Conservation (phyloP, 2,329 filamentous ascomycete genomes). For the Phaeosphaeriaceae sp. region DNA sequence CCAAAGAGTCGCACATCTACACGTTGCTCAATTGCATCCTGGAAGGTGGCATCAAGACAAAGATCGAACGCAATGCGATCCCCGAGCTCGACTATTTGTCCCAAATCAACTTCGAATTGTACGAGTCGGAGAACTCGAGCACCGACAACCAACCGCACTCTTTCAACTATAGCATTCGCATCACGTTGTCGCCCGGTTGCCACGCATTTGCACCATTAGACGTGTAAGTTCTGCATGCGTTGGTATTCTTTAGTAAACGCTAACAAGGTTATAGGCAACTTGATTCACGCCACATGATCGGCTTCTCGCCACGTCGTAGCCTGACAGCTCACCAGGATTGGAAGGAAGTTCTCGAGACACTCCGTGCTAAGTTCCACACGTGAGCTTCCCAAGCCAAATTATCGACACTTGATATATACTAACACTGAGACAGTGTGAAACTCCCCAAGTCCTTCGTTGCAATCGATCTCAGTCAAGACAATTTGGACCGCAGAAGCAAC, state of each 20-base stretch:
- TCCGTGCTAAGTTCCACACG: conserved; percentile 95
- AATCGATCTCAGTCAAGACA: conserved; percentile 58
- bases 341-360: conserved; percentile 95
- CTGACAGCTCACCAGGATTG: conserved; percentile 92
- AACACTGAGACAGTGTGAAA: conserved; percentile 49
- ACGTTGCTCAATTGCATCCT: conserved; percentile 97
- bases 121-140: conserved; percentile 83
- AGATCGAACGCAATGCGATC: conserved; percentile 93
- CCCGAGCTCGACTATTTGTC: conserved; percentile 97
- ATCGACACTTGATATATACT: conserved; percentile 1
- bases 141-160: conserved; percentile 68
- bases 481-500: conserved; percentile 37
- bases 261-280: conserved; percentile 64
- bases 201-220: conserved; percentile 96
- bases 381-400: conserved; percentile 57
- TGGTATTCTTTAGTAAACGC: background rate
- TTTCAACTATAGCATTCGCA: conserved; percentile 94
- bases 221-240: conserved; percentile 58
- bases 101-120: conserved; percentile 97
- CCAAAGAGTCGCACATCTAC: conserved; percentile 98
- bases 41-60: conserved; percentile 94
- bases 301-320: conserved; percentile 87
- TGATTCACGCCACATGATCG: conserved; percentile 95
- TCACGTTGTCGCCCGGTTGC: conserved; percentile 93
- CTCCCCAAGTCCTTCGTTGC: conserved; percentile 60